Evolutionary conservation across 176 grass and related monocot species (phyloP).

Genomic region (Phragmites australis): DNA sequence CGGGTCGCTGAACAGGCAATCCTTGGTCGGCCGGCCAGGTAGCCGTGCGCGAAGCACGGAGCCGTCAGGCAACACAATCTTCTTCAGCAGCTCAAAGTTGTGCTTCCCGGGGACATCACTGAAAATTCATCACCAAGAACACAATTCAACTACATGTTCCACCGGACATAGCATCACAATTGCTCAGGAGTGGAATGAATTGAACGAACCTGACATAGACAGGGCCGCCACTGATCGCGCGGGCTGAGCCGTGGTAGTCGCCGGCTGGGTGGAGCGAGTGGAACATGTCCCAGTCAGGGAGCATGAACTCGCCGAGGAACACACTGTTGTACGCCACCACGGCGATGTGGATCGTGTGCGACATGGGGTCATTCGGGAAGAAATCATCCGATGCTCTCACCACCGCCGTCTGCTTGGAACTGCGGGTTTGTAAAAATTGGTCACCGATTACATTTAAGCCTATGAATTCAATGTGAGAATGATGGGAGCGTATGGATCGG

Average conservation of each 20-base stretch:
- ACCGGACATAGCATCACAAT: neutral
- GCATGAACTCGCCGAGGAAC: slow-evolving; percentile 97
- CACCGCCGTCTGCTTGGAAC: slow-evolving; percentile 92
- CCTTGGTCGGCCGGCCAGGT: slow-evolving; percentile 71
- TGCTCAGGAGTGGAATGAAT: neutral
- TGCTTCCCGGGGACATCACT: slow-evolving; percentile 90
- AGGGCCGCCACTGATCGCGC: slow-evolving; percentile 86
- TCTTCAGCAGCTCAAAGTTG: slow-evolving; percentile 80
- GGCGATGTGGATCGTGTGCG: slow-evolving; percentile 94
- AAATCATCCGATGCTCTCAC: slow-evolving; percentile 96
- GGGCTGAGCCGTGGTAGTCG: slow-evolving; percentile 87
- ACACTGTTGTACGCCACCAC: slow-evolving; percentile 92
- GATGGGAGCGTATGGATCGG: neutral
- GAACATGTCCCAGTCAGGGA: slow-evolving; percentile 99
- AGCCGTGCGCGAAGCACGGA: slow-evolving; percentile 68
- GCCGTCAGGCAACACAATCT: slow-evolving; percentile 80
- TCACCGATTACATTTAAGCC: neutral
- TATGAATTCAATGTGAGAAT: neutral
- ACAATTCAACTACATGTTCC: neutral
- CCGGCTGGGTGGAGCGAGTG: slow-evolving; percentile 85
- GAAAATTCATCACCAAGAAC: slow-evolving; percentile 2
- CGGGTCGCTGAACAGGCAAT: slow-evolving; percentile 81
- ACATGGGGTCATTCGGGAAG: slow-evolving; percentile 74
- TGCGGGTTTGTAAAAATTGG: slow-evolving; percentile 11
- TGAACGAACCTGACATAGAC: slow-evolving; percentile 63